These are phyloP conservation scores for Candida oleophila DNA, from an alignment of 805 yeast genomes.

Conservation along the genomic window DNA sequence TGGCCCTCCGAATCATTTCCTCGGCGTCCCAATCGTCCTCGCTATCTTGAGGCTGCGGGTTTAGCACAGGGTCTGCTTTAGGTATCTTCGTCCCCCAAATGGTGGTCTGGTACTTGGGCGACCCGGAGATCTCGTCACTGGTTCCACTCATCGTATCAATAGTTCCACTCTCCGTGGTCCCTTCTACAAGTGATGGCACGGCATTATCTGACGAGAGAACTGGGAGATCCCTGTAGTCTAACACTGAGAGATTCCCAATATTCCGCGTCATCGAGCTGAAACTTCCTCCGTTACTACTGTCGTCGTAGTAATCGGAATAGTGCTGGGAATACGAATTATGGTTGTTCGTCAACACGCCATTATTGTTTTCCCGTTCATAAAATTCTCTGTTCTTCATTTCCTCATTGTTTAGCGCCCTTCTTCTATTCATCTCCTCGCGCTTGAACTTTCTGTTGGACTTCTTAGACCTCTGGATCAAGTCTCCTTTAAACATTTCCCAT, in stretches of 20 bases:
- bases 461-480: conserved; percentile 57
- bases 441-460: conserved; percentile 46
- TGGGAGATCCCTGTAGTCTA: conserved; percentile 39
- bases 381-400: conserved; percentile 60
- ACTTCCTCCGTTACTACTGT: conserved; percentile 7
- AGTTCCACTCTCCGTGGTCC: neutral
- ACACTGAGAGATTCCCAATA: conserved; percentile 35
- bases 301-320: conserved; percentile 14
- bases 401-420: conserved; percentile 54
- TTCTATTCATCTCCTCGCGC: conserved; percentile 61
- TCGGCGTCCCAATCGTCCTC: conserved; percentile 50
- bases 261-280: conserved; percentile 10
- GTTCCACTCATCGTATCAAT: conserved; percentile 2
- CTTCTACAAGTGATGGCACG: neutral
- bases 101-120: conserved; percentile 42
- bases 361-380: conserved; percentile 53
- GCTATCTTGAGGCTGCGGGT: conserved; percentile 10
- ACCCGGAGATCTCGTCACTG: conserved; percentile 7
- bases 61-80: conserved; percentile 24
- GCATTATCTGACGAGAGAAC: conserved; percentile 17
- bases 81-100: conserved; percentile 77
- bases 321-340: conserved; percentile 22
- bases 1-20: conserved; percentile 52
- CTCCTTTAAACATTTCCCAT: conserved; percentile 50
- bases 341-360: conserved; percentile 10